Percentiles rank a stretch among this genome's conserved stretches.
These are phyloP conservation scores for Oxyria digyna DNA, from an alignment of 148 eudicot genomes.

Conservation along the genomic window DNA sequence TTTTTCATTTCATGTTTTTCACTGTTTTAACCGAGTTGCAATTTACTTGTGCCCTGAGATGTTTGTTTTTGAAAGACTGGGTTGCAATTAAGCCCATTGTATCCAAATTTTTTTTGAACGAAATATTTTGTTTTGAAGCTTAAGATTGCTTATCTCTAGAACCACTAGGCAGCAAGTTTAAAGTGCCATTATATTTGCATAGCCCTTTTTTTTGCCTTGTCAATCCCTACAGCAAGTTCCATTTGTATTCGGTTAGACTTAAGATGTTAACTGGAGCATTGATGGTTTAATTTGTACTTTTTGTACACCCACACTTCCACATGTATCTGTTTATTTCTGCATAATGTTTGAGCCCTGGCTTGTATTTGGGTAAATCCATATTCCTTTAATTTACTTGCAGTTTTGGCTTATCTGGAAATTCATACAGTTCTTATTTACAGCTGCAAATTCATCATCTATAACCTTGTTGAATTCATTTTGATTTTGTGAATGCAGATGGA, in stretches of 20 bases:
- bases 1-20: neutral
- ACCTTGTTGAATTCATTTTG: neutral
- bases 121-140: neutral
- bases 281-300: neutral
- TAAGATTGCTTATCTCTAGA: too few species aligned
- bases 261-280: neutral
- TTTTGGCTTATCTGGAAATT: neutral
- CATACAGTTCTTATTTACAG: neutral
- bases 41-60: neutral
- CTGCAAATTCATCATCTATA: neutral
- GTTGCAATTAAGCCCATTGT: neutral
- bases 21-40: neutral
- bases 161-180: too few species aligned
- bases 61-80: neutral
- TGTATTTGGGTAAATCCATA: neutral
- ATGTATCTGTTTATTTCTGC: neutral
- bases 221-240: too few species aligned
- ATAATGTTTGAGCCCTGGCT: neutral
- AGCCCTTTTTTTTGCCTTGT: too few species aligned
- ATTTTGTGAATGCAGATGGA: constrained; percentile 62
- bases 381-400: neutral
- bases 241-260: too few species aligned
- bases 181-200: too few species aligned
- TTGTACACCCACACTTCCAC: neutral
- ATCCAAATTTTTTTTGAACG: neutral